These are phyloP conservation scores for Blastocystis sp. DNA, from an alignment of 352 stramenopile species.

Conservation along the genomic window DNA sequence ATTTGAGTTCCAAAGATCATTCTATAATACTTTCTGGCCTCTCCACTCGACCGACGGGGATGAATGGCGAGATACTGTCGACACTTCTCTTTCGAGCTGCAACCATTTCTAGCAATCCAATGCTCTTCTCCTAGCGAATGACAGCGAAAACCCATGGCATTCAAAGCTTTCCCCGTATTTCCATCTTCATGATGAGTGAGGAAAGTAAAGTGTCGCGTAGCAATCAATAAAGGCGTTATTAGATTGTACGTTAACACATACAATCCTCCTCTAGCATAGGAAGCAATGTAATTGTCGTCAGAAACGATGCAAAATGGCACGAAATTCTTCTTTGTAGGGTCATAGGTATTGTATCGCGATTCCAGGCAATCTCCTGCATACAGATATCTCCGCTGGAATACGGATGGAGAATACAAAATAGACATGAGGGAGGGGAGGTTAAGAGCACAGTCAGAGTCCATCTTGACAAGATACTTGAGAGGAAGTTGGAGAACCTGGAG, in stretches of 20 bases:
- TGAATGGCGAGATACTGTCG: not conserved
- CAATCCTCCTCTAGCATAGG: conserved; percentile 1
- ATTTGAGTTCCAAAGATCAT: too few relatives aligned
- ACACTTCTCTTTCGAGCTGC: not conserved
- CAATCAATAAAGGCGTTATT: not conserved
- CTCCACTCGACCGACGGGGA: not conserved
- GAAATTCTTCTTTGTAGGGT: not conserved
- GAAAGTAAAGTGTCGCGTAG: not conserved
- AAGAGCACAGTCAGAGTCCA: not conserved
- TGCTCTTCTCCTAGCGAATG: not conserved
- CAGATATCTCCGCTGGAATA: not conserved
- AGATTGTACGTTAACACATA: not conserved
- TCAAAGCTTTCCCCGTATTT: not conserved
- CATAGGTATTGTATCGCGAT: not conserved
- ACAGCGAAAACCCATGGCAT: not conserved
- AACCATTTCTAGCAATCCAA: not conserved
- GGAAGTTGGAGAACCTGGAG: not conserved
- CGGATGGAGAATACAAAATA: not conserved
- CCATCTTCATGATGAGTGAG: not conserved
- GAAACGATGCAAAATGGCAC: not conserved
- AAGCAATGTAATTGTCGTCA: not conserved
- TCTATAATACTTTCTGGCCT: not conserved
- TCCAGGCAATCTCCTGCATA: not conserved
- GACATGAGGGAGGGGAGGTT: not conserved
- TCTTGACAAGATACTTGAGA: not conserved